Evolutionary conservation across 208 protist genomes (phyloP), one percentile per base, ranked within the genome.

Genomic region (Lotmaria passim): DNA sequence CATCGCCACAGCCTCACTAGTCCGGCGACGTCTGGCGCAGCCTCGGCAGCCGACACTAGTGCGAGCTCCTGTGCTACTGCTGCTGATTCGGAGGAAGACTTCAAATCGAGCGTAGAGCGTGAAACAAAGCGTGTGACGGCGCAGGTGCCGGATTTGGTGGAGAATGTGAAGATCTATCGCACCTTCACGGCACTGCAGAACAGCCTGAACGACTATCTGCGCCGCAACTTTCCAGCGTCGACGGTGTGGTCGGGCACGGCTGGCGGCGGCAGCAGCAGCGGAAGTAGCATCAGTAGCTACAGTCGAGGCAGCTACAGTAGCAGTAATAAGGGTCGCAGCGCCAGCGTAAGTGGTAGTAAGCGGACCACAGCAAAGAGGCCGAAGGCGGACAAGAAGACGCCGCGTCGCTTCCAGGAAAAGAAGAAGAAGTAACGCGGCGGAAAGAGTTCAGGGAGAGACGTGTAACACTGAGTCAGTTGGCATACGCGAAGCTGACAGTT

Each of bases 171-270:
- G 58, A 85, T 41, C n/a, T 86, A 89, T 63, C 82, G 82, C 59
- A 96, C 82, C 47, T 96, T 96, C 64, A 92, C 89, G 7, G 85
- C 91, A 11, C 68, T 96, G 60, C 91, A 96, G 72, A 93, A 91
- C 69, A 85, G 74, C 57, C 69, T 96, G 26, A 75, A 83, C 48
- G 91, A 94, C 64, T 94, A 88, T 51, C 81, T 96, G 43, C 82
- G 91, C 4, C 82, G 75, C 33, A 60, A 96, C 75, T 94, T 96
- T 68, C 89, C 91, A 0, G 73, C 74, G 7, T 53, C 60, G 33
- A 19, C 60, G 60, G n/a, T 34, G 60, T 66, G 60, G 60, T 41
- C 60, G 33, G 46, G 46, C 17, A 26, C 38, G 31, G 50, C 44
- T 0, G 28, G 15, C 46, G 28, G 19, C 19, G 14, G 31, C 23